A percentile compares a stretch with the other conserved stretches of the same genome.
Evolutionary conservation across 768 basidiomycete genomes (phyloP).

Genomic region (Russula vinacea): DNA sequence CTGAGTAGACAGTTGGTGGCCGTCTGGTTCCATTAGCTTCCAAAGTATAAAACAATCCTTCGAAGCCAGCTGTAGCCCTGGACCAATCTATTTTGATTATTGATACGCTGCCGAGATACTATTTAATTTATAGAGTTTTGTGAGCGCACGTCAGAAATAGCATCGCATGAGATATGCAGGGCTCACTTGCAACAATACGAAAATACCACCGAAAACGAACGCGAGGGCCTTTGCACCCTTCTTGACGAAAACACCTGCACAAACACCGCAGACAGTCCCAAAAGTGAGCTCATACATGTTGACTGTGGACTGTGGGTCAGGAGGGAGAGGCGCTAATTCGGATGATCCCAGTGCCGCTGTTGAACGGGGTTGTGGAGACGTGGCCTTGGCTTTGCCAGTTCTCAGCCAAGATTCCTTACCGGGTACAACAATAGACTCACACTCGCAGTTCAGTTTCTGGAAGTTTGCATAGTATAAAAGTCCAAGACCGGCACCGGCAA

Average conservation of each 20-base stretch:
- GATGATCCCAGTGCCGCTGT: neutral
- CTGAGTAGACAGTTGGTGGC: slow-evolving; percentile 60
- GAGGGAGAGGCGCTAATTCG: slow-evolving; percentile 37
- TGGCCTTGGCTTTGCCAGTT: neutral
- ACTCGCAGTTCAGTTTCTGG: slow-evolving; percentile 21
- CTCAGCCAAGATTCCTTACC: neutral
- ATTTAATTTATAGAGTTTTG: slow-evolving; percentile 6
- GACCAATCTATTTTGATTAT: slow-evolving; percentile 80
- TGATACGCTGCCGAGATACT: slow-evolving; percentile 79
- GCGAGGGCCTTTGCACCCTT: slow-evolving; percentile 86
- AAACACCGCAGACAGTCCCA: slow-evolving; percentile 84
- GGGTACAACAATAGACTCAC: slow-evolving; percentile 3
- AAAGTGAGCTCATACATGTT: slow-evolving; percentile 80
- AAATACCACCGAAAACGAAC: slow-evolving; percentile 84
- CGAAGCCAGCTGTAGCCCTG: slow-evolving; percentile 61
- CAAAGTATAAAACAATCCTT: slow-evolving; percentile 64
- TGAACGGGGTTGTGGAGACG: slow-evolving; percentile 2
- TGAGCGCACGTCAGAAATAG: neutral
- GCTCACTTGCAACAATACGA: slow-evolving; percentile 84
- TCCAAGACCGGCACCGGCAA: slow-evolving; percentile 20
- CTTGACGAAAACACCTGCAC: slow-evolving; percentile 90
- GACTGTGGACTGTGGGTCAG: slow-evolving; percentile 70
- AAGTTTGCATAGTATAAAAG: slow-evolving; percentile 12
- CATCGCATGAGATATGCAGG: neutral
- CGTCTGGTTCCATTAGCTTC: slow-evolving; percentile 52